Percentiles rank a stretch among this genome's conserved stretches.
Evolutionary conservation across 176 grass and related monocot species (phyloP).

Genomic region (Puya raimondii): DNA sequence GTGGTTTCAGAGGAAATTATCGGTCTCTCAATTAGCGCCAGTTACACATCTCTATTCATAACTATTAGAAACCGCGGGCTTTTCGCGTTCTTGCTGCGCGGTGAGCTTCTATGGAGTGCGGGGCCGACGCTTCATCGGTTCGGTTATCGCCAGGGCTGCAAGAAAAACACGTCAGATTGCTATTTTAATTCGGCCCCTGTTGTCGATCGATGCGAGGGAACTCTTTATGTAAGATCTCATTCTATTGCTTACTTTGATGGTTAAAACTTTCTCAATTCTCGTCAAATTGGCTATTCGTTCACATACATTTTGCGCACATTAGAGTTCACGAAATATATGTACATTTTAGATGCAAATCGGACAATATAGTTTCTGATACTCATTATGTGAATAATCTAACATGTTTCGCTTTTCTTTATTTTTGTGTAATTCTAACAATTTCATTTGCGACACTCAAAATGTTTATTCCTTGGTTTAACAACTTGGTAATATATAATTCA

Average conservation of each 20-base stretch:
- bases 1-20: constrained; percentile 50
- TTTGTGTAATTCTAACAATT: neutral
- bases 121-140: constrained; percentile 36
- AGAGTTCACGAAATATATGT: too few relatives aligned
- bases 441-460: too few relatives aligned
- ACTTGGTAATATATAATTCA: neutral
- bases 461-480: too few relatives aligned
- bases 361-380: too few relatives aligned
- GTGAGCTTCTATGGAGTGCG: constrained; percentile 48
- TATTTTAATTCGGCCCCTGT: constrained; percentile 71
- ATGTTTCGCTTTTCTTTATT: neutral
- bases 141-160: constrained; percentile 43
- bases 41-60: constrained; percentile 45
- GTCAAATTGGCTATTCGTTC: neutral
- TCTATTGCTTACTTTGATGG: constrained; percentile 1
- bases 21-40: constrained; percentile 32
- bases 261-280: neutral
- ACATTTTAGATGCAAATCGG: too few relatives aligned
- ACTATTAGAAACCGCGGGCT: constrained; percentile 55
- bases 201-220: constrained; percentile 51
- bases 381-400: too few relatives aligned
- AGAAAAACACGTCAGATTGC: constrained; percentile 34
- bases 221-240: constrained; percentile 59
- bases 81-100: constrained; percentile 38
- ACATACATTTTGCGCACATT: too few relatives aligned